Evolutionary conservation across 1,139 yeast genomes (phyloP).

Genomic region (Maudiozyma humilis): DNA sequence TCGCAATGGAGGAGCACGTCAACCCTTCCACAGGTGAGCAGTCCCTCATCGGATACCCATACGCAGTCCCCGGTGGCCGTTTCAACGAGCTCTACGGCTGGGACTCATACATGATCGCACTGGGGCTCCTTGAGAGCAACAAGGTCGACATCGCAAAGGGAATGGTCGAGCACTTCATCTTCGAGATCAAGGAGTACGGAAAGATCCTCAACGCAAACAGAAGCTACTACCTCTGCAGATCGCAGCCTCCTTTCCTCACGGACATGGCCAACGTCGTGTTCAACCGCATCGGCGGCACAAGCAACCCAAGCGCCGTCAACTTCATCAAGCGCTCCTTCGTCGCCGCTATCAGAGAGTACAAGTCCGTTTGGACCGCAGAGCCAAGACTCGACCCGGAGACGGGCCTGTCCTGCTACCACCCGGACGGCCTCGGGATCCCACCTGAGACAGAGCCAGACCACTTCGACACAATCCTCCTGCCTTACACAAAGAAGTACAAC

Average conservation of each 20-base stretch:
- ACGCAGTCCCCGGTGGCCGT: conserved; percentile 95
- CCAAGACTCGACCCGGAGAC: conserved; percentile 74
- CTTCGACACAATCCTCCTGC: conserved; percentile 62
- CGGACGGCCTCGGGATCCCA: conserved; percentile 85
- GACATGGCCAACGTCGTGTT: conserved; percentile 80
- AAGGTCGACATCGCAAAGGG: conserved; percentile 69
- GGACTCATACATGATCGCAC: conserved; percentile 92
- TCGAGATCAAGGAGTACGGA: conserved; percentile 84
- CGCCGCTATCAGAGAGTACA: conserved; percentile 85
- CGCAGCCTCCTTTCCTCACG: conserved; percentile 96
- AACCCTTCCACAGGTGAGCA: conserved; percentile 43
- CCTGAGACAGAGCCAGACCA: conserved; percentile 95
- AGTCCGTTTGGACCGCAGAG: conserved; percentile 63
- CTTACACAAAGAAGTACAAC: conserved; percentile 58
- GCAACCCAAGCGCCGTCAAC: conserved; percentile 43
- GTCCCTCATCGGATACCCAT: conserved; percentile 63
- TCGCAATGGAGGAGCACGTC: conserved; percentile 52
- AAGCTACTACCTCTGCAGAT: conserved; percentile 80
- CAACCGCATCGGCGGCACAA: conserved; percentile 43
- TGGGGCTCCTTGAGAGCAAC: conserved; percentile 65
- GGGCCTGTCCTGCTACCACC: conserved; percentile 84
- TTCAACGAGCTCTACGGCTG: conserved; percentile 96
- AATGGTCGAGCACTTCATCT: conserved; percentile 87
- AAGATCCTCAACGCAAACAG: conserved; percentile 92
- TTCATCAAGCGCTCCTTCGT: conserved; percentile 55